Evolutionary conservation across 2,329 filamentous ascomycete genomes (phyloP).

Genomic region (Scedosporium apiospermum): DNA sequence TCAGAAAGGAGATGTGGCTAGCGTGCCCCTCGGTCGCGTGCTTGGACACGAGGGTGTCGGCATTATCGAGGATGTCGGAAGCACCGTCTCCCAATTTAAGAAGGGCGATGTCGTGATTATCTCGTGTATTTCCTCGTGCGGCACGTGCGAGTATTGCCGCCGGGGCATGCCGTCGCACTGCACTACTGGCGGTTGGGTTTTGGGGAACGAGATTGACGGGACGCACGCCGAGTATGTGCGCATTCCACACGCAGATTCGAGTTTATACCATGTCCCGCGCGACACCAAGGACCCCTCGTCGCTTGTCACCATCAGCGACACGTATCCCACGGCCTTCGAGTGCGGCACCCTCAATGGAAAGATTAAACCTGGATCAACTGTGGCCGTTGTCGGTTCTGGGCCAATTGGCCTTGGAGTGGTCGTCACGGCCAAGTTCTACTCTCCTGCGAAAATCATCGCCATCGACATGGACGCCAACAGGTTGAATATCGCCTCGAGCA

Average conservation of each 20-base stretch:
- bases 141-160: conserved; percentile 39
- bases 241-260: conserved; percentile 39
- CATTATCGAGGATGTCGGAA: conserved; percentile 32
- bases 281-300: conserved; percentile 27
- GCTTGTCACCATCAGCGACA: conserved; percentile 43
- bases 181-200: conserved; percentile 41
- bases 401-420: conserved; percentile 45
- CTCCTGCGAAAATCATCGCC: conserved; percentile 38
- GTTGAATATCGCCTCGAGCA: conserved; percentile 32
- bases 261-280: conserved; percentile 32
- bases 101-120: conserved; percentile 43
- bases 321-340: conserved; percentile 46
- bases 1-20: conserved; percentile 39
- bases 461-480: conserved; percentile 40
- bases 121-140: conserved; percentile 40
- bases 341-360: conserved; percentile 41
- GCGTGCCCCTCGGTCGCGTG: conserved; percentile 33
- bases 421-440: conserved; percentile 45
- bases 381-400: conserved; percentile 46
- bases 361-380: conserved; percentile 39
- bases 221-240: conserved; percentile 49
- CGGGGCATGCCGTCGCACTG: conserved; percentile 43
- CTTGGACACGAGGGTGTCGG: conserved; percentile 47
- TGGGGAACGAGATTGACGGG: conserved; percentile 43
- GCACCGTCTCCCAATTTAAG: conserved; percentile 33